Percentiles rank a stretch among this genome's conserved stretches.
These are phyloP conservation scores for Agapanthus africanus DNA, from an alignment of 106 monocot genomes.

Conservation along the genomic window DNA sequence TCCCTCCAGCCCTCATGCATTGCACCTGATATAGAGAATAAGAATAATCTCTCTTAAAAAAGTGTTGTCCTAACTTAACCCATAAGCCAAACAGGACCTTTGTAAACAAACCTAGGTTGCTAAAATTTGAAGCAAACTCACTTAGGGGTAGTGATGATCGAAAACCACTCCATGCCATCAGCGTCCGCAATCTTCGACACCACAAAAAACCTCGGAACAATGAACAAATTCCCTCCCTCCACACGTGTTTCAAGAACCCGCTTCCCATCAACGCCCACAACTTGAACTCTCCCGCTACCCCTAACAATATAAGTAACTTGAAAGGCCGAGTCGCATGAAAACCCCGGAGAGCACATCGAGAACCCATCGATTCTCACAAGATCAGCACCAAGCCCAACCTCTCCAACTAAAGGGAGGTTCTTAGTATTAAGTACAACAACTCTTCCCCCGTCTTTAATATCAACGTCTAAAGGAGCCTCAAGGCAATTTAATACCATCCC, in stretches of 20 bases:
- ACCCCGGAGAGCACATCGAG: constrained; percentile 88
- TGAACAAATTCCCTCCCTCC: constrained; percentile 49
- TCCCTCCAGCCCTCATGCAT: too few species aligned
- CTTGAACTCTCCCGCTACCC: constrained; percentile 72
- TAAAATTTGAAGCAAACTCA: too few species aligned
- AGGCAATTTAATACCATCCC: constrained; percentile 70
- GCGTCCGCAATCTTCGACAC: constrained; percentile 80
- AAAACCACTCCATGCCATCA: constrained; percentile 81
- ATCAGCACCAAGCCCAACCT: constrained; percentile 68
- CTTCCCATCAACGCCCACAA: constrained; percentile 69
- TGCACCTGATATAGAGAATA: too few species aligned
- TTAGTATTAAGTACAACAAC: constrained; percentile 80
- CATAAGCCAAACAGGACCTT: too few species aligned
- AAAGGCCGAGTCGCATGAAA: constrained; percentile 73
- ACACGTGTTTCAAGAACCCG: constrained; percentile 44
- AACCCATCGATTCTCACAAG: constrained; percentile 56
- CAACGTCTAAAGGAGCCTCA: constrained; percentile 74
- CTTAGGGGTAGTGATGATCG: constrained; percentile 82
- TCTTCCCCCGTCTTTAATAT: constrained; percentile 63
- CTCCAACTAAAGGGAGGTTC: constrained; percentile 63
- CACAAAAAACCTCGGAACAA: constrained; percentile 84
- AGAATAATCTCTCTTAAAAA: too few species aligned
- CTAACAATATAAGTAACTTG: constrained; percentile 74
- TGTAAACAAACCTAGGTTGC: too few species aligned
- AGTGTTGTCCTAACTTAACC: too few species aligned